Evolutionary conservation across 208 protist genomes (phyloP), one percentile per base, ranked within the genome.

Genomic region (Novymonas esmeraldas): DNA sequence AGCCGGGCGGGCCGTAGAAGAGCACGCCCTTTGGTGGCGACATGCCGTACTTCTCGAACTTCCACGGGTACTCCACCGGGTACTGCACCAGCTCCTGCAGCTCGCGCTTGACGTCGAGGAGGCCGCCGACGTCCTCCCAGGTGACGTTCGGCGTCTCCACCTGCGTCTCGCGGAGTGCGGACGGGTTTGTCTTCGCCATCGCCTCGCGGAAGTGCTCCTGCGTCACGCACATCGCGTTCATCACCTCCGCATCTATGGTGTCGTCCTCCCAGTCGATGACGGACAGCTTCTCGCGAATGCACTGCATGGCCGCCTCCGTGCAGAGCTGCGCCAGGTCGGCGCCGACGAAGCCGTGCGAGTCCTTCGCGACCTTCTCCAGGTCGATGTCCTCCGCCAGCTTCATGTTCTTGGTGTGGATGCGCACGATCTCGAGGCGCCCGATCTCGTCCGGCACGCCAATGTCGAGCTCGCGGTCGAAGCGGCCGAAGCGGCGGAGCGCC

Each of bases 331-430:
- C 99, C 60, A 99, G 61, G 92, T 99, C 99, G 14, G 99, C 98
- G 60, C 99, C 99, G 20, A 99, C 99, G 66, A 97, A 99, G 73
- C 99, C 99, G 81, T 99, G 98, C 58, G 98, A 98, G 54, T 98
- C 94, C 74, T 97, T 96, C n/a, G 94, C 90, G 67, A 99, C 87
- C 76, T 92, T 87, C 77, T 99, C 98, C 0, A 99, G 84, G 78
- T 99, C 98, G 10, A 99, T 98, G 62, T 98, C 91, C n/a, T 97
- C 90, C 57, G 90, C 84, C 16, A 99, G 85, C 87, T 99, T 99
- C 99, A 99, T 99, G 88, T 99, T 99, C 80, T 99, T 99, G 10
- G 99, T 99, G 90, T 99, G 99, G 76, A 99, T 99, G 68, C 97
- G 89, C 24, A 99, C 79, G 54, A 99, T 98, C 81, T 99, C 98